Base-by-base conservation (phyloP, 1,284 basidiomycete genomes). In the Leccinum fallax region DNA sequence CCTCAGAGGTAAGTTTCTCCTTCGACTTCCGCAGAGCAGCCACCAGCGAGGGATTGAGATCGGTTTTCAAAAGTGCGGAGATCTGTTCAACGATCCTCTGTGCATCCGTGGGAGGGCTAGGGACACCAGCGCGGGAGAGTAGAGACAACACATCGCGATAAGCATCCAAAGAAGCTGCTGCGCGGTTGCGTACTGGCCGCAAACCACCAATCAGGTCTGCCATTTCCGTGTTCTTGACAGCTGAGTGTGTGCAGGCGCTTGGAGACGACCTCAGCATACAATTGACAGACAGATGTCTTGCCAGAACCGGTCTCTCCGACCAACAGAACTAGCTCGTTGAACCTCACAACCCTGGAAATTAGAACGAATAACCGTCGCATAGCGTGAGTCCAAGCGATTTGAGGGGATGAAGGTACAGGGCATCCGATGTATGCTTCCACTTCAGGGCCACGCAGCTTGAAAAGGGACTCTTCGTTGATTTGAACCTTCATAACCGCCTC, bases 181-280 rank as follows among this genome's bases (percentile, higher is more conserved):
- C 76, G 40, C 93, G 88, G 76, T 95, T 95, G 26, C 97, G 88
- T 19, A 97, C 80, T 3, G 97, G 97, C 40, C 97, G 86, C 69
- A 98, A 86, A 36, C 95, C 94, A 43, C 97, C 97, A 56, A 99
- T 93, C 46, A 99, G 81, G 76, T 99, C 97, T 8, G 97, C 94
- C 0, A 97, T 97, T 78, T 99, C 97, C 24, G 97, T 99, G 73
- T 98, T 99, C 76, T 98, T 99, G 97, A 72, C 97, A 99, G 71
- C 94, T 98, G 69, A 99, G 86, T 7, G 87, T 84, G 67, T 91
- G 81, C 15, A 99, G 80, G 46, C 78, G 78, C 67, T 87, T 87
- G 34, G 78, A 78, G 28, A 87, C 80, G 4, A 88, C 87, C 54
- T 87, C 81, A 0, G 96, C 92, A 63, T 93, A 90, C 7, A 96